Conservation (phyloP, 495 filamentous ascomycete species). For the Lasiosphaeria ovina region DNA sequence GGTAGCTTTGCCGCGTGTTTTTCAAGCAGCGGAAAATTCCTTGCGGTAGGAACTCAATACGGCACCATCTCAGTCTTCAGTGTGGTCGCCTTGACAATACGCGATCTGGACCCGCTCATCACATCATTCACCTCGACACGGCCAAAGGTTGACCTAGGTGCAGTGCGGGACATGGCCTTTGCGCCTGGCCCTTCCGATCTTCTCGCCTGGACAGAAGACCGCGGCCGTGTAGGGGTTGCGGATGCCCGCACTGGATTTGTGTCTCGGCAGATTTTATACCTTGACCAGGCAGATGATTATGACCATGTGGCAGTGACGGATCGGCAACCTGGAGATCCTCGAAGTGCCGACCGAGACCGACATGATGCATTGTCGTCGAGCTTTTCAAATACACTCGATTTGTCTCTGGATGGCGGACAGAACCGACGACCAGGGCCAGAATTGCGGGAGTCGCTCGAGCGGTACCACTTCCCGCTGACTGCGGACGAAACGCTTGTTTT, state of each 20-base stretch:
- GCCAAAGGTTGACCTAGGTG: conserved; percentile 61
- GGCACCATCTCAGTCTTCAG: conserved; percentile 55
- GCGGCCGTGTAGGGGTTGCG: conserved; percentile 76
- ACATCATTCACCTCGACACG: conserved; percentile 56
- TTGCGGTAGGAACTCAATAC: conserved; percentile 58
- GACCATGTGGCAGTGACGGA: conserved; percentile 44
- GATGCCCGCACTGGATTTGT: conserved; percentile 77
- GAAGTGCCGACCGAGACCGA: conserved; percentile 40
- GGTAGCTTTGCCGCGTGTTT: conserved; percentile 58
- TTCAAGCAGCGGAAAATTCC: conserved; percentile 48
- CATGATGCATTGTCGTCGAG: conserved; percentile 24
- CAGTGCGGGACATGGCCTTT: conserved; percentile 88
- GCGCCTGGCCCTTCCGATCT: conserved; percentile 88
- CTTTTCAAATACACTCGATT: conserved; percentile 18
- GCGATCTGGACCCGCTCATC: conserved; percentile 39
- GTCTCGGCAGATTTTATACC: conserved; percentile 68
- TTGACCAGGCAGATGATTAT: conserved; percentile 60
- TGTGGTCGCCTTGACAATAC: conserved; percentile 34
- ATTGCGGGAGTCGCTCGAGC: conserved; percentile 23
- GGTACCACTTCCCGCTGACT: conserved; percentile 40
- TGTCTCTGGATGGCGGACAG: conserved; percentile 10
- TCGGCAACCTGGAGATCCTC: conserved; percentile 48
- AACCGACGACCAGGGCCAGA: conserved; percentile 28
- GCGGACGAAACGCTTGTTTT: conserved; percentile 48
- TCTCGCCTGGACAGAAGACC: conserved; percentile 89